phyloP scores from a whole-genome alignment of 148 eudicot genomes.

The Arbutus unedo region DNA sequence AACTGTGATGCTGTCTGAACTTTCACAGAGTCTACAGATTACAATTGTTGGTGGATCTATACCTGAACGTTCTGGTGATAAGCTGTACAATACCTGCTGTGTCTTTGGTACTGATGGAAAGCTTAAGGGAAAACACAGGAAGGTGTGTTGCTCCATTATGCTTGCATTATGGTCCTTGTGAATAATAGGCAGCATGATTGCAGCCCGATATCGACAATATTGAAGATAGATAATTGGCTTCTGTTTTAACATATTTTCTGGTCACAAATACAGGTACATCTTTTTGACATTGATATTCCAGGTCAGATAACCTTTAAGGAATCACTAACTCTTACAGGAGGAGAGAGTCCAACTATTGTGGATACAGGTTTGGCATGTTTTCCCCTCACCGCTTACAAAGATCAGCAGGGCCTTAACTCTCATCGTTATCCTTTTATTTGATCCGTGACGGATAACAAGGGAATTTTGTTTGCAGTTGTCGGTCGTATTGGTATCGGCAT shows the following conservation, averaged over 20 bases:
- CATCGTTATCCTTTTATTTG: not conserved
- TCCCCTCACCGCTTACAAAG: not conserved
- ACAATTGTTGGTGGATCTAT: conserved; percentile 94
- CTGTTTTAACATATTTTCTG: not conserved
- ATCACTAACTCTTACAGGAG: conserved; percentile 66
- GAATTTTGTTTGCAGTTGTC: conserved; percentile 50
- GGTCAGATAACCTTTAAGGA: conserved; percentile 73
- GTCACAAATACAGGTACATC: conserved; percentile 53
- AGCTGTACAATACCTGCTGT: conserved; percentile 82
- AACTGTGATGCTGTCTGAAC: conserved; percentile 89
- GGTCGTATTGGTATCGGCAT: conserved; percentile 89
- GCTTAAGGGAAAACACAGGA: conserved; percentile 80
- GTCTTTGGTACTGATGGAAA: conserved; percentile 75
- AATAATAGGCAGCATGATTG: not conserved
- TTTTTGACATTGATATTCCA: conserved; percentile 83
- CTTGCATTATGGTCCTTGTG: not conserved
- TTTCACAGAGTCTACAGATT: conserved; percentile 53
- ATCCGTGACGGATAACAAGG: not conserved
- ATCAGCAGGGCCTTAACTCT: not conserved
- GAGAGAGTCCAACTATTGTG: conserved; percentile 69
- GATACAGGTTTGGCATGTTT: conserved; percentile 60
- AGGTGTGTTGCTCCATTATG: conserved; percentile 37
- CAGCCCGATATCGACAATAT: not conserved
- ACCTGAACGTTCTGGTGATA: conserved; percentile 79
- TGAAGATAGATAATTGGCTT: not conserved